Evolutionary conservation across 2,329 filamentous ascomycete genomes (phyloP).

Genomic region (Aspergillus sp.): DNA sequence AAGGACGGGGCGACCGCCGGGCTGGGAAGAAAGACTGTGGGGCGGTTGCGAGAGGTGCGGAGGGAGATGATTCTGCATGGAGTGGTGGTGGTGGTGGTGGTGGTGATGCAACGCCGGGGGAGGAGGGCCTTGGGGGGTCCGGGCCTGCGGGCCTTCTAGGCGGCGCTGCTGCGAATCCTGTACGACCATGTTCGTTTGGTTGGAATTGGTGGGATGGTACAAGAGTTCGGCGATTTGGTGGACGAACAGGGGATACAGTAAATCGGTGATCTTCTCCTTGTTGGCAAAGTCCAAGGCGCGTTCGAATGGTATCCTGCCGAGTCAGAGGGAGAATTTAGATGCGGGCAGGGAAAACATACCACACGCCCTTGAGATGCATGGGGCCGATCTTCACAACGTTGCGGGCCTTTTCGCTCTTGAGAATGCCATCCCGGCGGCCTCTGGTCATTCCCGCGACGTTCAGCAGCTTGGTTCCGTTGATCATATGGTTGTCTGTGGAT

Average conservation of each 20-base stretch:
- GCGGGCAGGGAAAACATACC: constrained; percentile 52
- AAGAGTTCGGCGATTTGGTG: constrained; percentile 91
- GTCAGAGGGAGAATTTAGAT: constrained; percentile 7
- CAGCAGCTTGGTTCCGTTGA: constrained; percentile 92
- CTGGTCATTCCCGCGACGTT: constrained; percentile 98
- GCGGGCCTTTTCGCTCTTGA: constrained; percentile 94
- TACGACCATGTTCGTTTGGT: constrained; percentile 74
- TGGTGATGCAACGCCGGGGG: constrained; percentile 52
- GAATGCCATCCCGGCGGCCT: constrained; percentile 84
- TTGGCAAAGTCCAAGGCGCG: constrained; percentile 97
- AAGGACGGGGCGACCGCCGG: constrained; percentile 58
- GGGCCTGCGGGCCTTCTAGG: constrained; percentile 43
- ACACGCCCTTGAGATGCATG: constrained; percentile 97
- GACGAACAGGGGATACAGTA: constrained; percentile 90
- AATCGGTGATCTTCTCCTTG: constrained; percentile 97
- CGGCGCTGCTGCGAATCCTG: constrained; percentile 70
- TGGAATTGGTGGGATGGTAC: constrained; percentile 81
- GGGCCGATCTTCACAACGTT: constrained; percentile 98
- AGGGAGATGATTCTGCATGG: constrained; percentile 52
- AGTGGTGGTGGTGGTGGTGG: constrained; percentile 59
- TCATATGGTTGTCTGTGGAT: constrained; percentile 88
- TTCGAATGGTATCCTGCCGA: constrained; percentile 84
- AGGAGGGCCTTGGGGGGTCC: constrained; percentile 59
- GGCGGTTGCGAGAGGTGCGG: constrained; percentile 57
- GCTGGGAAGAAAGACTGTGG: constrained; percentile 53